A percentile compares a stretch with the other conserved stretches of the same genome.
Evolutionary conservation across 768 basidiomycete genomes (phyloP).

Genomic region (Lentinula detonsa): DNA sequence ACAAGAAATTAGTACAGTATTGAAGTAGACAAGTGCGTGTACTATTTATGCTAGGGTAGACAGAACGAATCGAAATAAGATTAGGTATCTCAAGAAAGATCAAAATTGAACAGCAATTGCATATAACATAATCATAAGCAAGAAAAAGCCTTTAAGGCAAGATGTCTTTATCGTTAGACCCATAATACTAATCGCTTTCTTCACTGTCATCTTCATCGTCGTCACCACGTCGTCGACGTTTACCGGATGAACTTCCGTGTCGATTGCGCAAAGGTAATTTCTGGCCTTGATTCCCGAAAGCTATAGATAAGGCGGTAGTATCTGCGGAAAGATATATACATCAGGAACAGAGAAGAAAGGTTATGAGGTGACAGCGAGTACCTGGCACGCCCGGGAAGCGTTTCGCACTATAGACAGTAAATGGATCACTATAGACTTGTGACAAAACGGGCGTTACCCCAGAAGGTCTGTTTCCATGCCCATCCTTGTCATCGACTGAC

Average conservation of each 20-base stretch:
- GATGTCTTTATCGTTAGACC: neutral
- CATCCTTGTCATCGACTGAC: slow-evolving; percentile 20
- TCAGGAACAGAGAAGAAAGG: neutral
- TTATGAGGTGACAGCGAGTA: slow-evolving; percentile 20
- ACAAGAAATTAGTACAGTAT: neutral
- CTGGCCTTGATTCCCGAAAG: slow-evolving; percentile 86
- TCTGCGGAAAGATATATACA: slow-evolving; percentile 34
- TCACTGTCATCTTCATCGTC: slow-evolving; percentile 70
- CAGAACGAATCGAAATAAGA: neutral
- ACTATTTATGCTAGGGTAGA: neutral
- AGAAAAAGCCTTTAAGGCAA: neutral
- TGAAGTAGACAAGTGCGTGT: neutral
- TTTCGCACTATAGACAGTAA: slow-evolving; percentile 89
- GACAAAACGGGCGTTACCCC: slow-evolving; percentile 74
- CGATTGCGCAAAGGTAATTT: slow-evolving; percentile 86
- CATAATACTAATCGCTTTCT: neutral
- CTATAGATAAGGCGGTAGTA: slow-evolving; percentile 85
- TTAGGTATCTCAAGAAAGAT: neutral
- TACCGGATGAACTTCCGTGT: slow-evolving; percentile 53
- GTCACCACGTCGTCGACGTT: slow-evolving; percentile 55
- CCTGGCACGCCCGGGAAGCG: slow-evolving; percentile 93
- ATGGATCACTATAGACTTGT: slow-evolving; percentile 76
- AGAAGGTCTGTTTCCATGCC: neutral
- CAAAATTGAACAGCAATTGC: neutral
- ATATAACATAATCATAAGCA: neutral